Evolutionary conservation across 2,329 filamentous ascomycete genomes (phyloP), one percentile per base, ranked within the genome.

Genomic region (Botrytis fabae): DNA sequence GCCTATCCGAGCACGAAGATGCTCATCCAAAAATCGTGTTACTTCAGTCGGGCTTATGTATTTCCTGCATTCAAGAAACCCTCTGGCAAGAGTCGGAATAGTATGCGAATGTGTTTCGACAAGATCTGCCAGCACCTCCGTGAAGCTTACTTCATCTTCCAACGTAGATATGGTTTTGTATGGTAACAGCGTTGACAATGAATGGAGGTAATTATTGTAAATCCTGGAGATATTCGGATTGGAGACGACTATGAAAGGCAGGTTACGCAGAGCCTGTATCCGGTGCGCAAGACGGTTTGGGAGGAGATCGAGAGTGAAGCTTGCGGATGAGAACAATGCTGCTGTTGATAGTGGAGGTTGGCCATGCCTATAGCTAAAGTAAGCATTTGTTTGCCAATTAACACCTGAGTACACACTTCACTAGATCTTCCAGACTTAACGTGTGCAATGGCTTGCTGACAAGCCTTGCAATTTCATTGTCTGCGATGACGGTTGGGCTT

Each of bases 201-300:
- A 97, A 83, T 98, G 95, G 62, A 97, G 86, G 82, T 99, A 99
- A 83, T 98, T 98, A 83, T 93, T 91, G 85, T 98, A 97, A 76
- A 99, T 99, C 79, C 92, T 91, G 40, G 92, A 93, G 78, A 99
- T 94, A 81, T 98, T 94, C 1, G 94, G 93, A 81, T 99, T 98
- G n/a, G 95, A 95, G 40, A 99, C 96, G 72, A 99, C 95, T 76
- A 99, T 98, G 83, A 95, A 99, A 0, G 96, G 96, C 14, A 99
- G 89, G 81, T 97, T 97, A 76, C 95, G 92, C 28, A 99, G 86
- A 61, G 94, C 94, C 82, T 97, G 93, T 76, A 99, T 97, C 73
- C 96, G 93, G 81, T 97, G 94, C 40, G 96, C 96, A 40, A 99
- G 90, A 54, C 96, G 93, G 68, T 96, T 93, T 22, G 96, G 96